Evolutionary conservation across 306 rosid genomes (phyloP).

Genomic region (Canavalia gladiata): DNA sequence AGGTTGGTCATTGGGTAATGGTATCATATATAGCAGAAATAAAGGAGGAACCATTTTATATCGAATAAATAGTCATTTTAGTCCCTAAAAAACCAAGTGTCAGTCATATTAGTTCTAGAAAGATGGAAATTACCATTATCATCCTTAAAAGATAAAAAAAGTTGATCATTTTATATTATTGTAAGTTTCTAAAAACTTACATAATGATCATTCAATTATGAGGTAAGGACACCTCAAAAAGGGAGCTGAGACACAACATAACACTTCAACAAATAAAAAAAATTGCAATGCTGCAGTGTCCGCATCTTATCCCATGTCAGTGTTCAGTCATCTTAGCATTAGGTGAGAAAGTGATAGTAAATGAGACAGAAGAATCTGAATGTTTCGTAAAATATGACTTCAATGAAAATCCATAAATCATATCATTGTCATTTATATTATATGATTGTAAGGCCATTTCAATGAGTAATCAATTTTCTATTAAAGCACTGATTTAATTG

Average conservation of each 20-base stretch:
- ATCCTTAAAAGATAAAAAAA: no score
- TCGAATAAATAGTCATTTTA: not conserved
- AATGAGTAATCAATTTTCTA: not conserved
- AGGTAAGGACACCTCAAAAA: not conserved
- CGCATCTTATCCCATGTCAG: not conserved
- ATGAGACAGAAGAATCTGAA: not conserved
- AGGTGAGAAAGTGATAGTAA: slow-evolving; percentile 1
- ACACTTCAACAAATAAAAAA: not conserved
- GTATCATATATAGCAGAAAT: not conserved
- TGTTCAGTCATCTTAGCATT: not conserved
- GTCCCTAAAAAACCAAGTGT: no score
- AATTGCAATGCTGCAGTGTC: not conserved
- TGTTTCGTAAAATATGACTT: not conserved
- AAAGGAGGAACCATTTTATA: slow-evolving; percentile 14
- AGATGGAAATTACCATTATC: no score
- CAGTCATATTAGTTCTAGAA: no score
- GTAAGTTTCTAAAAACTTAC: not conserved
- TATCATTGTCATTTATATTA: not conserved
- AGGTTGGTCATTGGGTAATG: slow-evolving; percentile 21
- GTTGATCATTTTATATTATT: not conserved
- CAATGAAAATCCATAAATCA: slow-evolving; percentile 9
- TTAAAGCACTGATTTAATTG: not conserved
- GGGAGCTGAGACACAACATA: not conserved
- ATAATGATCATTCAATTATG: slow-evolving; percentile 2
- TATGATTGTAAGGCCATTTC: not conserved